Conservation (phyloP, 2,329 filamentous ascomycete species). For the Emmonsiellopsis sp. region DNA sequence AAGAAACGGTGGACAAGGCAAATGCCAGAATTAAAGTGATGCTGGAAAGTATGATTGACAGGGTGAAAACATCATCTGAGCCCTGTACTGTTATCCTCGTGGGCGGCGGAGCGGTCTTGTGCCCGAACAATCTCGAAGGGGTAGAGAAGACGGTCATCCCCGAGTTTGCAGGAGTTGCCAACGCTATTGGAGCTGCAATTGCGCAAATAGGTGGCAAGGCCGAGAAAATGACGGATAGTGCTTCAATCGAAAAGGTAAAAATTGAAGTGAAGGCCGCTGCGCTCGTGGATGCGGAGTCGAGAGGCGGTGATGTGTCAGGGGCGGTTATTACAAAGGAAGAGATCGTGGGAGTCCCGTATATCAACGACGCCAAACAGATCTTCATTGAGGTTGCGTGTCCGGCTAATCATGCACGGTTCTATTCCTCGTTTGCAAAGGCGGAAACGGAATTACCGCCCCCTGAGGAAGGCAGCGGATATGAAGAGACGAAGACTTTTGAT, state of each 20-base stretch:
- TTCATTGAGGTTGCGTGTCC: slow-evolving; percentile 21
- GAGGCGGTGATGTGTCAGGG: slow-evolving; percentile 13
- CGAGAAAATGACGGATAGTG: slow-evolving; percentile 41
- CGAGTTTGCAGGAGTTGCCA: slow-evolving; percentile 47
- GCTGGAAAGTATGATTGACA: slow-evolving; percentile 45
- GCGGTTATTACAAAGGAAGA: slow-evolving; percentile 45
- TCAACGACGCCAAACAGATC: slow-evolving; percentile 37
- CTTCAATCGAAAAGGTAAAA: slow-evolving; percentile 23
- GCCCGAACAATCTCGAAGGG: slow-evolving; percentile 40
- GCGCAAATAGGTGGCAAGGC: slow-evolving; percentile 46
- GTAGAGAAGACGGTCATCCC: slow-evolving; percentile 45
- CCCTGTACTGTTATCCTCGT: slow-evolving; percentile 47
- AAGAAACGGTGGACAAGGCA: slow-evolving; percentile 15
- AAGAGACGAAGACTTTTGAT: background rate
- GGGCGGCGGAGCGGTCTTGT: slow-evolving; percentile 49
- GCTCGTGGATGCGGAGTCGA: slow-evolving; percentile 14
- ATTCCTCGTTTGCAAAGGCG: background rate
- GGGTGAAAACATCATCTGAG: slow-evolving; percentile 48
- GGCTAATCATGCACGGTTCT: background rate
- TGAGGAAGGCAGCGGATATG: background rate
- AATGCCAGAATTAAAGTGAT: slow-evolving; percentile 35
- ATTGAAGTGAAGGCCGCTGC: slow-evolving; percentile 15
- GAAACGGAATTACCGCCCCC: background rate
- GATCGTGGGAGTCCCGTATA: slow-evolving; percentile 46
- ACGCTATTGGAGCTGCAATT: slow-evolving; percentile 53